Base-by-base conservation (phyloP, 2,329 filamentous ascomycete species). In the Xenosphaeropsis pyriputrescens region DNA sequence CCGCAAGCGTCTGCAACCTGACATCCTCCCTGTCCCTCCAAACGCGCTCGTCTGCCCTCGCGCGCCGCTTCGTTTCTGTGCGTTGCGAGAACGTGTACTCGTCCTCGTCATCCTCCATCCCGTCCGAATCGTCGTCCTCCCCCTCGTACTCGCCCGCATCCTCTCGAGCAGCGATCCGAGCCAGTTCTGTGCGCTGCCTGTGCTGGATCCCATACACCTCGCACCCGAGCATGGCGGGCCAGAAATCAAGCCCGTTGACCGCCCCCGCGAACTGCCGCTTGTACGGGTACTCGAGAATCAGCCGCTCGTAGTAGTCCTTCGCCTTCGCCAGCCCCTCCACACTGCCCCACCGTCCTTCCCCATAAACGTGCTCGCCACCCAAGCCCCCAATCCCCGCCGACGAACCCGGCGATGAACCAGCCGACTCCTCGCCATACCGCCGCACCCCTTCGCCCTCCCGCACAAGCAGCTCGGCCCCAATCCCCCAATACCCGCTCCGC, bases 401-500 rank as follows among this genome's bases (percentile, higher is more conserved):
- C 14, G 14, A 22, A 12, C 29, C 12, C 9, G 38, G 14, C 17
- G 16, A 34, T 22, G 40, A 36, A 31, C 36, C 22, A 31, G 36
- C 34, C 18, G 16, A 8, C 9, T 15, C 31, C 9, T 11, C 18
- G 15, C 6, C 18, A 5, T 34, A 37, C 34, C 12, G 19, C 13
- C n/a, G 13, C 47, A 18, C 41, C 41, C 14, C 47, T 42, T 40
- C 43, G 44, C 40, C 55, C 44, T 39, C 43, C 47, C 80, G 72
- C 60, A 93, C 75, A 39, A 94, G 60, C 15, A 95, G 72, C 58
- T 94, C 88, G 2, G 84, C 85, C 1, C 85, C 86, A 33, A 94
- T 69, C 12, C 79, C 79, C 89, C 88, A 95, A 45, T 81, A 69
- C 29, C 74, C 70, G 49, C 78, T 68, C 15, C 64, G 64, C 30